phyloP scores from a whole-genome alignment of 164 flowering plant genomes.

The Annona squamosa region DNA sequence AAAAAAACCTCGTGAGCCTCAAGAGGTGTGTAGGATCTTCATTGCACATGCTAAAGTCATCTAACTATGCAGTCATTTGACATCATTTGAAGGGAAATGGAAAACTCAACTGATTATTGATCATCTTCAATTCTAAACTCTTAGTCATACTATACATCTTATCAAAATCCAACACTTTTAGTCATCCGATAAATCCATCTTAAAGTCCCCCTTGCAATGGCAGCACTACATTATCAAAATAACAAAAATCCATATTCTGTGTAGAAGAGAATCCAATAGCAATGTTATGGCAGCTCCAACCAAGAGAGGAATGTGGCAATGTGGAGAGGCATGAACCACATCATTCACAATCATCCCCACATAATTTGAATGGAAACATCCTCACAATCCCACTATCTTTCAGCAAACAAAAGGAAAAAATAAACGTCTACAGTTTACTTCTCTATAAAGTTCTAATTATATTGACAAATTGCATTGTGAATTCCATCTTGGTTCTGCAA shows the following conservation, averaged over 20 bases:
- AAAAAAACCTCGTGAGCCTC: not conserved
- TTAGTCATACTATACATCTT: not conserved
- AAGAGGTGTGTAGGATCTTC: not conserved
- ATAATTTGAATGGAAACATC: not conserved
- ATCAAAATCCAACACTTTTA: not conserved
- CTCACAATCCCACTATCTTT: not conserved
- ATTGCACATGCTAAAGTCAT: not conserved
- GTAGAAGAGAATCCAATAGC: not conserved
- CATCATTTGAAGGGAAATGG: not conserved
- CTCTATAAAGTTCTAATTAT: not conserved
- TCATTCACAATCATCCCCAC: not conserved
- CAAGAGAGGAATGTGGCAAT: not conserved
- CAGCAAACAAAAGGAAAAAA: not conserved
- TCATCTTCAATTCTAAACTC: not conserved
- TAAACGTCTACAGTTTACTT: not conserved
- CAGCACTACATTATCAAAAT: not conserved
- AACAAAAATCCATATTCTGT: not conserved
- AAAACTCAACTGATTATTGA: not conserved
- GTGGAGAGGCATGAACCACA: not conserved
- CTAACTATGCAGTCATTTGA: not conserved
- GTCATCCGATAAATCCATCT: not conserved
- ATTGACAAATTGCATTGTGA: not conserved
- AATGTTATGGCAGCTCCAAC: not conserved
- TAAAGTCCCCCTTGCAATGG: not conserved
- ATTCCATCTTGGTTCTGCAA: not conserved